These are phyloP conservation scores for Venturia asperata DNA, from an alignment of 2,329 filamentous ascomycete species.

Conservation along the genomic window DNA sequence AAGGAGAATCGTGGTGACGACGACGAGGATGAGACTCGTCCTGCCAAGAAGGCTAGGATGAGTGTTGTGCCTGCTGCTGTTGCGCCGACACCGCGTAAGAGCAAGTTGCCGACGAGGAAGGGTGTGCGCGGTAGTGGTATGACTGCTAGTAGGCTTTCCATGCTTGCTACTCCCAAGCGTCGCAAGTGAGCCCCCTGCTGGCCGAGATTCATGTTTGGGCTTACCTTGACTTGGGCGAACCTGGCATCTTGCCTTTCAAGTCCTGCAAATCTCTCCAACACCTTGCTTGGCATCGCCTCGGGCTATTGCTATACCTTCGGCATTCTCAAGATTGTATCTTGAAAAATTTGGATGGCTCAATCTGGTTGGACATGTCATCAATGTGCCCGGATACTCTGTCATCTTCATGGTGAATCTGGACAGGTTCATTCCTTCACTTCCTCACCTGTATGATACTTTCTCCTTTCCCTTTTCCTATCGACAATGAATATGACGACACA, in stretches of 20 bases:
- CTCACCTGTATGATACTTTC: not conserved
- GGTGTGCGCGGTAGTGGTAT: constrained; percentile 28
- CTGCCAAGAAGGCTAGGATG: constrained; percentile 21
- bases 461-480: not conserved
- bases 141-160: constrained; percentile 33
- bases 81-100: not conserved
- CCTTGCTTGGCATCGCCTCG: not conserved
- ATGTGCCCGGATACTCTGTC: not conserved
- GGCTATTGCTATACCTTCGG: not conserved
- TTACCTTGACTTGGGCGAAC: not conserved
- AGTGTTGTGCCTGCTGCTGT: constrained; percentile 15
- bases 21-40: constrained; percentile 22
- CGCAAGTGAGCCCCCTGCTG: not conserved
- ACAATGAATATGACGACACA: constrained; percentile 6
- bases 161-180: constrained; percentile 34
- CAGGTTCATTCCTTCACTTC: not conserved
- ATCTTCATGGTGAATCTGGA: not conserved
- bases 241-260: not conserved
- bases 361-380: constrained; percentile 4
- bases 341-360: not conserved
- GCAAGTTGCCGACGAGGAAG: constrained; percentile 18
- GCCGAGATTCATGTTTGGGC: not conserved
- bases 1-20: constrained; percentile 19
- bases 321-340: not conserved
- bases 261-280: not conserved